Base-by-base conservation (phyloP, 371 early-diverging fungal species). In the Phascolomyces articulosus region DNA sequence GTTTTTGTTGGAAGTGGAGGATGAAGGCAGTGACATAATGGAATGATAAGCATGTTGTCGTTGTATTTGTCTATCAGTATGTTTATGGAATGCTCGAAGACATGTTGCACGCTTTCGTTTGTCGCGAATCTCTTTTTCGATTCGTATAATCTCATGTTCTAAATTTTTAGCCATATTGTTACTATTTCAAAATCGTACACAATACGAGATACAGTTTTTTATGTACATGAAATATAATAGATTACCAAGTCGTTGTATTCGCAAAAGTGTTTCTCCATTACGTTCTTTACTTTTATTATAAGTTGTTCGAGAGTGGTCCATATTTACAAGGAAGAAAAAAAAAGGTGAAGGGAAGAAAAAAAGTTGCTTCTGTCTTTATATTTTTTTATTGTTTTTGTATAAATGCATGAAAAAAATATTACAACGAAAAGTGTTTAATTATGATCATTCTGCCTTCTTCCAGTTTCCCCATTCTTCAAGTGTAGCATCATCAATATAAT, bases 401-500 rank as follows among this genome's bases (percentile, higher is more conserved):
- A 38, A 13, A 38, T 38, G n/a, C n/a, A 31, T 6, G 9, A 31
- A 31, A 31, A 31, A 34, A 34, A 34, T 9, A 34, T 9, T 9
- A 34, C 1, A 13, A 16, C 44, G 4, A 13, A 44, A 44, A n/a
- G 23, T 8, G 23, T 23, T n/a, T 51, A 51, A 7, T 54, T 55
- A 62, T n/a, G n/a, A n/a, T n/a, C n/a, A n/a, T 21, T 65, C 59
- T 40, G 60, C 55, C 27, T 77, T 80, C 27, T 59, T 74, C 82
- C 85, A 83, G 23, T 74, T 76, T 13, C 80, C 88, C 93, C 95
- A 94, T 63, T 90, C 89, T 21, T 83, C 77, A 47, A 92, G 67
- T 4, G 85, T 88, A 40, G 86, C 89, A 63, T 90, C 87, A 56
- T 89, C 88, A 48, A 93, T 85, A 69, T 91, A 91, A 68, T 92